Percentiles rank a stretch among this genome's conserved stretches.
Conservation (phyloP, 495 filamentous ascomycete species). For the Margaritispora aquatica region DNA sequence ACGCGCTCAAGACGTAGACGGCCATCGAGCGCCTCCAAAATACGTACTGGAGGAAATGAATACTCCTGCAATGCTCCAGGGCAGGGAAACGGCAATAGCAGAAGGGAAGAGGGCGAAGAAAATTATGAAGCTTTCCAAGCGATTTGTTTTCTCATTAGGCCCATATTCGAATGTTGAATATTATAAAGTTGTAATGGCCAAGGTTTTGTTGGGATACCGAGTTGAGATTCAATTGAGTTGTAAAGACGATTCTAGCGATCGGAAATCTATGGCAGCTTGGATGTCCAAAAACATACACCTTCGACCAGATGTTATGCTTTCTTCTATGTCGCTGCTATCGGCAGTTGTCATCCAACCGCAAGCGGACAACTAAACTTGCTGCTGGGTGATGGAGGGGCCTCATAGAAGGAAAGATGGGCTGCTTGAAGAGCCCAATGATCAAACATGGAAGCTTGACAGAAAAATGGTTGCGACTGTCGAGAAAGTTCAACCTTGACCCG, state of each 20-base stretch:
- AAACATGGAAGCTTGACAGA: not conserved
- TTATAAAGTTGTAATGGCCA: not conserved
- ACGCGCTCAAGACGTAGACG: not conserved
- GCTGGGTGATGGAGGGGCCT: not conserved
- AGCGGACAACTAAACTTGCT: not conserved
- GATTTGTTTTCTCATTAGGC: not conserved
- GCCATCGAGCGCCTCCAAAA: not conserved
- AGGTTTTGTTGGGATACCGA: not conserved
- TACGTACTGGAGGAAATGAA: not conserved
- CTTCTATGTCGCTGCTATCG: not conserved
- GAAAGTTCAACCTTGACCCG: not conserved
- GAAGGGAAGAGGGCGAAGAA: not conserved
- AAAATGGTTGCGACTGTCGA: not conserved
- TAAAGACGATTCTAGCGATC: too few species aligned
- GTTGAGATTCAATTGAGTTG: not conserved
- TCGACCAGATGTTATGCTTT: not conserved
- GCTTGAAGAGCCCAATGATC: not conserved
- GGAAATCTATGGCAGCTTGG: too few species aligned
- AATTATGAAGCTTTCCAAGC: not conserved
- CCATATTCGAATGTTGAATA: too few species aligned
- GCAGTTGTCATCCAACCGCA: not conserved
- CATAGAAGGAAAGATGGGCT: not conserved
- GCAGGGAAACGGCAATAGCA: not conserved
- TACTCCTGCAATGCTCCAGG: not conserved
- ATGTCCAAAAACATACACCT: not conserved